phyloP scores from a whole-genome alignment of 179 eudicot species.

The Dionaea muscipula region DNA sequence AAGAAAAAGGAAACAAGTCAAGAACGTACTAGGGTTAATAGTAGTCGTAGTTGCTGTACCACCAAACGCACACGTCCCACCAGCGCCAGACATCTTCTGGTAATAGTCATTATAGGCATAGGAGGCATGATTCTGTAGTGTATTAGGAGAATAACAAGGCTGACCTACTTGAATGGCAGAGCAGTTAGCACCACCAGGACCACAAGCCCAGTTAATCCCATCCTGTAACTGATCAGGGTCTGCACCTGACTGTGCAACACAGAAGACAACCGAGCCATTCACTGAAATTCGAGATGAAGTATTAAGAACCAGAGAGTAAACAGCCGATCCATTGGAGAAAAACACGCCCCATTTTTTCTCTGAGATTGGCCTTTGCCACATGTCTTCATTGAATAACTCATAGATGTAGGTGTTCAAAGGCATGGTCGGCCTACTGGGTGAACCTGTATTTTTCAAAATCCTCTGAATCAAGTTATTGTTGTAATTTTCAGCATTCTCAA shows the following conservation, averaged over 20 bases:
- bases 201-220: slow-evolving; percentile 90
- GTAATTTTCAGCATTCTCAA: slow-evolving; percentile 53
- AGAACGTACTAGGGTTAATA: slow-evolving; percentile 73
- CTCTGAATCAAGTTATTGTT: slow-evolving; percentile 56
- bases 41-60: slow-evolving; percentile 57
- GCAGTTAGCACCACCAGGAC: slow-evolving; percentile 71
- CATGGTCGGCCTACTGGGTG: slow-evolving; percentile 54
- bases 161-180: slow-evolving; percentile 59
- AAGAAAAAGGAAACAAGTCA: neutral
- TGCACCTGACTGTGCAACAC: slow-evolving; percentile 48
- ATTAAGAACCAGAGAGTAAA: slow-evolving; percentile 43
- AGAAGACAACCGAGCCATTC: slow-evolving; percentile 44
- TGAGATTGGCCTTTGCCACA: slow-evolving; percentile 51
- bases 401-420: slow-evolving; percentile 67
- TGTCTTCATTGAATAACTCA: slow-evolving; percentile 76
- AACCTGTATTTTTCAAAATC: slow-evolving; percentile 58
- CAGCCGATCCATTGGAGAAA: slow-evolving; percentile 47
- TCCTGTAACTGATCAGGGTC: slow-evolving; percentile 38
- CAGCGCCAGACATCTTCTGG: slow-evolving; percentile 52
- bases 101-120: slow-evolving; percentile 85
- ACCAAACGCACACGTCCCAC: slow-evolving; percentile 82
- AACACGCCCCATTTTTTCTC: slow-evolving; percentile 76
- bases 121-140: slow-evolving; percentile 65
- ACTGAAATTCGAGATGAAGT: slow-evolving; percentile 20
- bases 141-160: slow-evolving; percentile 67